Base-by-base conservation (phyloP, 164 flowering plant genomes). In the Stephania japonica region DNA sequence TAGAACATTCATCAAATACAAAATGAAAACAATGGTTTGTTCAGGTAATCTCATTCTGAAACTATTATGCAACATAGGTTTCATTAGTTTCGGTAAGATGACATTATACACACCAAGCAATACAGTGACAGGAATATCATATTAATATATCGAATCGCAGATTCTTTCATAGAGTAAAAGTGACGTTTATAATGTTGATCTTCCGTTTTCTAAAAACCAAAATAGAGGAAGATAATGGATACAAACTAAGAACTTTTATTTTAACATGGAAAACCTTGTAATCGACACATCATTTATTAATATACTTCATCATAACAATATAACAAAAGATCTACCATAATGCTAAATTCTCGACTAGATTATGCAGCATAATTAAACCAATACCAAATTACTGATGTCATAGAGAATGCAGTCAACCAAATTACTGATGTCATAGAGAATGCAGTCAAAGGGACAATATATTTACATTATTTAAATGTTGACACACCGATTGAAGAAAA, bases 21-120 rank as follows among this genome's bases (percentile, higher is more conserved):
- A 62, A 19, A 42, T 42, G 42, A 75, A 61, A 75, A 8, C 42
- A 68, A 75, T 18, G 50, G 47, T 47, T 68, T 12, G 1, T n/a
- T 19, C 42, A 66, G 50, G 66, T 44, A 50, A 42, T 67, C 10
- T 21, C 64, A 59, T 5, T 59, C 64, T 19, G 21, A 59, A 59
- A 59, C 23, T 59, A 59, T 21, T 59, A 59, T n/a, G 64, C 24
- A 18, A 21, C 21, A 56, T 19, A 9, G 53, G 4, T 47, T 47
- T 47, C 53, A 12, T 2, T 47, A 47, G 53, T 47, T 47, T 7
- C 16, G 10, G 10, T 47, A 47, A 44, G 14, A 44, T 44, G 50
- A 1, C 50, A 44, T 44, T 44, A 44, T 44, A 44, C 50, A 44
- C 10, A 13, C 14, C 50, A 44, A 13, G 38, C 38, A 3, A 8